Evolutionary conservation across 2,329 filamentous ascomycete genomes (phyloP).

Genomic region (Apiospora pterosperma): DNA sequence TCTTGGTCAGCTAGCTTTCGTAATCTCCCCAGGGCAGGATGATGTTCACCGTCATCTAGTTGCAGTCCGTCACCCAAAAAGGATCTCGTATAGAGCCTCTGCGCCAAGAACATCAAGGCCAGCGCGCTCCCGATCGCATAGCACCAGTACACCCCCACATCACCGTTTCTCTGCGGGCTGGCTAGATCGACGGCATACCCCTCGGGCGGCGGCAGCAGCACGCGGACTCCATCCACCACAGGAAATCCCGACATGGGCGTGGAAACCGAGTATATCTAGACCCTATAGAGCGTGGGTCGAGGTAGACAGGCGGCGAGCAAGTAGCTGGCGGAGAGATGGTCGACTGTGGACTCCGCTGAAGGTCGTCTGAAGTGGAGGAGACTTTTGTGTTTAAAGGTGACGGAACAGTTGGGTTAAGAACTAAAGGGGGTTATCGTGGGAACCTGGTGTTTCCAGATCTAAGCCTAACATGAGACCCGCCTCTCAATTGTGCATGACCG

Average conservation of each 20-base stretch:
- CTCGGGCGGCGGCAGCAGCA: constrained; percentile 21
- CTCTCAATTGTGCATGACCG: too few relatives aligned
- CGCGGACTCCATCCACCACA: constrained; percentile 19
- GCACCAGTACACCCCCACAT: constrained; percentile 20
- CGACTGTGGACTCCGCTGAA: neutral
- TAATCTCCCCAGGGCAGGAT: constrained; percentile 7
- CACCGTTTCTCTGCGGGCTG: constrained; percentile 24
- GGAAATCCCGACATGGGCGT: neutral
- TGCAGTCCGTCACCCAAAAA: constrained; percentile 14
- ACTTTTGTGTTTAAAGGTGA: neutral
- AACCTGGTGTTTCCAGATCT: too few relatives aligned
- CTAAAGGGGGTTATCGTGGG: too few relatives aligned
- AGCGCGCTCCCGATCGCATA: constrained; percentile 23
- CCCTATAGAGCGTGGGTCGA: neutral
- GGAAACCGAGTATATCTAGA: neutral
- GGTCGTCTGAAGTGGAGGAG: neutral
- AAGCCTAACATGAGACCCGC: too few relatives aligned
- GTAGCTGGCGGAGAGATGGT: too few relatives aligned
- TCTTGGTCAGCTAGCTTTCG: constrained; percentile 6
- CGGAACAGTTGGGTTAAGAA: too few relatives aligned
- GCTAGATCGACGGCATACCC: constrained; percentile 32
- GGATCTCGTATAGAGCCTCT: constrained; percentile 30
- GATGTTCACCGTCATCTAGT: constrained; percentile 13
- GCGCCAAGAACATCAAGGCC: constrained; percentile 20
- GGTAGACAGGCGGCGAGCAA: neutral